Conservation (phyloP, 2,329 filamentous ascomycete species). For the Cytospora leucostoma region DNA sequence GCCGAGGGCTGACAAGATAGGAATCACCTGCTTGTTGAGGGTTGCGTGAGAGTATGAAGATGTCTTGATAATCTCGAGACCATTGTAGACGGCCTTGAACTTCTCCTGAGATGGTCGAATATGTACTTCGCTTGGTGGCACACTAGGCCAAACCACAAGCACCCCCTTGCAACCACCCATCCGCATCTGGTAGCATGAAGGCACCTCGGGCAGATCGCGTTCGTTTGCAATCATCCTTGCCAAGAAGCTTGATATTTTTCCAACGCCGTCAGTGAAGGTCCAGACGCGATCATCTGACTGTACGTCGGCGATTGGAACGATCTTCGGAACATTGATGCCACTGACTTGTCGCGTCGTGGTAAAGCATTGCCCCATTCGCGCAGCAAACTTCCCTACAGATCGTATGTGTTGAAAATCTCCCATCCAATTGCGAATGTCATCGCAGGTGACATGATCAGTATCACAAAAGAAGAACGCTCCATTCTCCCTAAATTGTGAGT, state of each 20-base stretch:
- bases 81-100: conserved; percentile 70
- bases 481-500: conserved; percentile 90
- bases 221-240: conserved; percentile 73
- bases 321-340: conserved; percentile 60
- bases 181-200: conserved; percentile 89
- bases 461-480: conserved; percentile 92
- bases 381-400: conserved; percentile 85
- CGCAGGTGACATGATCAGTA: conserved; percentile 64
- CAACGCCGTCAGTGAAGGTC: conserved; percentile 85
- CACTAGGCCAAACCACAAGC: conserved; percentile 71
- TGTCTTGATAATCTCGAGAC: conserved; percentile 81
- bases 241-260: conserved; percentile 81
- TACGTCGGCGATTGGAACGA: conserved; percentile 69
- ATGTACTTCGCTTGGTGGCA: conserved; percentile 68
- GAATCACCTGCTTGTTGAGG: conserved; percentile 87
- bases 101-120: conserved; percentile 87
- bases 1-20: conserved; percentile 77
- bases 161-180: conserved; percentile 93
- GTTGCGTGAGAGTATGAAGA: conserved; percentile 76
- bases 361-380: conserved; percentile 90
- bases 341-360: conserved; percentile 82
- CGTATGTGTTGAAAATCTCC: conserved; percentile 80
- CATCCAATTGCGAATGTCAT: conserved; percentile 83
- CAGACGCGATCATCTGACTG: conserved; percentile 60
- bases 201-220: conserved; percentile 63